Percentiles rank a stretch among this genome's conserved stretches.
Evolutionary conservation across 306 rosid species (phyloP).

Genomic region (Prinsepia uniflora): DNA sequence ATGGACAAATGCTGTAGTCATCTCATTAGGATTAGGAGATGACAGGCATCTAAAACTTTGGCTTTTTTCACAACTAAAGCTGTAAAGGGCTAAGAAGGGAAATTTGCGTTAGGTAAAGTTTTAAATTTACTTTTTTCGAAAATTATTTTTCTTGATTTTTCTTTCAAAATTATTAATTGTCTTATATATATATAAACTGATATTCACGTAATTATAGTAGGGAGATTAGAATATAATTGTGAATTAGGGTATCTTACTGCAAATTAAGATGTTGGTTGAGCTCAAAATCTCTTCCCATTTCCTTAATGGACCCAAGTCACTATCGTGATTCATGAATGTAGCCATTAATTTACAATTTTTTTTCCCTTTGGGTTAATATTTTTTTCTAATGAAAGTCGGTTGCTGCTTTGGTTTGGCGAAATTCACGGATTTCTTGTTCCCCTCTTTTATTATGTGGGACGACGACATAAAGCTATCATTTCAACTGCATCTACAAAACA

Average conservation of each 20-base stretch:
- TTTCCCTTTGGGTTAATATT: background rate
- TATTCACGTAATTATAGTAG: too few relatives aligned
- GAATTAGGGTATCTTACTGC: too few relatives aligned
- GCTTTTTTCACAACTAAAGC: constrained; percentile 7
- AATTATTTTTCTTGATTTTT: too few relatives aligned
- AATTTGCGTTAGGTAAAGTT: constrained; percentile 11
- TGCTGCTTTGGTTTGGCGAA: constrained; percentile 44
- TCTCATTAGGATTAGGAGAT: constrained; percentile 29
- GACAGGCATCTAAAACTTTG: constrained; percentile 23
- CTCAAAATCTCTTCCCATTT: constrained; percentile 11
- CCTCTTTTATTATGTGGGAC: constrained; percentile 40
- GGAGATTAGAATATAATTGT: too few relatives aligned
- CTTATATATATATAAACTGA: too few relatives aligned
- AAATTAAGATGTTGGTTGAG: too few relatives aligned
- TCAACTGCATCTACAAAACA: constrained; percentile 1
- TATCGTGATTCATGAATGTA: constrained; percentile 20
- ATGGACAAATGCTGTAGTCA: background rate
- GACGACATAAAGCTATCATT: constrained; percentile 38
- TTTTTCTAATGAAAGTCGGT: constrained; percentile 14
- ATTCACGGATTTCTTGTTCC: constrained; percentile 42
- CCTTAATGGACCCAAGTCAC: constrained; percentile 28
- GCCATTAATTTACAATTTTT: constrained; percentile 25
- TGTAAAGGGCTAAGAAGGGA: constrained; percentile 2
- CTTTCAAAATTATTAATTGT: too few relatives aligned
- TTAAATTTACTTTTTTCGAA: too few relatives aligned